Evolutionary conservation across 148 eudicot genomes (phyloP).

Genomic region (Camellia japonica): DNA sequence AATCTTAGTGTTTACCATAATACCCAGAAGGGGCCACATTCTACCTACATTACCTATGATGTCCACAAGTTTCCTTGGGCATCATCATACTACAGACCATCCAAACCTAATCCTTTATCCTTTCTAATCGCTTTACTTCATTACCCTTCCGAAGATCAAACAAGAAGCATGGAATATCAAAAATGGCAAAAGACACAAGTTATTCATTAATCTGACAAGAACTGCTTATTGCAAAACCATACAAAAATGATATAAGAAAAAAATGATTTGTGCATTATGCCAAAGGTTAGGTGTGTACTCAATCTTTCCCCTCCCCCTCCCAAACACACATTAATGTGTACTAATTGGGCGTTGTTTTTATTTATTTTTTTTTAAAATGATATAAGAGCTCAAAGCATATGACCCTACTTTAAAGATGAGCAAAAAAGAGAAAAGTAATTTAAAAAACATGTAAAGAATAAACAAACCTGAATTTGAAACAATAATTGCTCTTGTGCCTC

Average conservation of each 20-base stretch:
- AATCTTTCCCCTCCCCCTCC: no score
- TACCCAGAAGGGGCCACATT: no score
- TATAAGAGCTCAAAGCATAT: neutral
- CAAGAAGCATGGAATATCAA: neutral
- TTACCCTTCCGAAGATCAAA: neutral
- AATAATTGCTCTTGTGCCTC: slow-evolving; percentile 83
- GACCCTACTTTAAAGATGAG: neutral
- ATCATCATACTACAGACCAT: no score
- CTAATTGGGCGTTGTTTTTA: no score
- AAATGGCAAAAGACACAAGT: neutral
- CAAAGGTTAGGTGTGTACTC: no score
- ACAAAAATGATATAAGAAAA: no score
- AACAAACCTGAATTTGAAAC: slow-evolving; percentile 76
- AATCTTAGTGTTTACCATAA: no score
- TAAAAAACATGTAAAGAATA: neutral
- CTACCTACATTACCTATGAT: no score
- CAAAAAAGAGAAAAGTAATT: slow-evolving; percentile 4
- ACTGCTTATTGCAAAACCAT: slow-evolving; percentile 5
- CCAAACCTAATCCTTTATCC: neutral
- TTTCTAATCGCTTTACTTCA: neutral
- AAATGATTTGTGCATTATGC: no score
- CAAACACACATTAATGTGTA: no score
- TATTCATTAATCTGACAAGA: neutral
- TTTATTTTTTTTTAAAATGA: no score
- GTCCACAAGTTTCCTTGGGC: no score